Evolutionary conservation across 1,284 basidiomycete species (phyloP).

Genomic region (Inonotus hispidus): DNA sequence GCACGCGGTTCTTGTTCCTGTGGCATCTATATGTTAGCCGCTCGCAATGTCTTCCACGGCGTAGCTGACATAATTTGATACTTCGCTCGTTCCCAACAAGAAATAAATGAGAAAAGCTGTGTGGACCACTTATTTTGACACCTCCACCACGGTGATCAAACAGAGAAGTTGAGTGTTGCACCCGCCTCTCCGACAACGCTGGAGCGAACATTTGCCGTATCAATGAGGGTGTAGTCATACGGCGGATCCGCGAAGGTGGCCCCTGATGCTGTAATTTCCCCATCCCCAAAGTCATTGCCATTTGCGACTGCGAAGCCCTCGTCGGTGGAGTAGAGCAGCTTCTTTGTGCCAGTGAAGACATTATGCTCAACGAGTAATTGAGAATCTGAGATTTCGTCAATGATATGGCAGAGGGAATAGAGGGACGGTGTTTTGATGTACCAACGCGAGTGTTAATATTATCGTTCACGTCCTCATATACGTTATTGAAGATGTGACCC

Average conservation of each 20-base stretch:
- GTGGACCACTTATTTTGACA: background rate
- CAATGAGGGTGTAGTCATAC: conserved; percentile 32
- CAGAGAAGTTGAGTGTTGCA: conserved; percentile 35
- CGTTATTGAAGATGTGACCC: conserved; percentile 44
- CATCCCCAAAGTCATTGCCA: conserved; percentile 24
- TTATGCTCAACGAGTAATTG: conserved; percentile 45
- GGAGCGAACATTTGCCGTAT: conserved; percentile 27
- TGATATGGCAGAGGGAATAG: background rate
- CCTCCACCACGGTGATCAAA: background rate
- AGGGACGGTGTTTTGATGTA: conserved; percentile 17
- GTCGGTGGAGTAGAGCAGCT: conserved; percentile 39
- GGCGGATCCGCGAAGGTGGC: conserved; percentile 35
- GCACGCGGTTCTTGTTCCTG: no score
- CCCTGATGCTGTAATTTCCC: conserved; percentile 28
- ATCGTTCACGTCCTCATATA: conserved; percentile 39
- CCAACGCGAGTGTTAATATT: conserved; percentile 44
- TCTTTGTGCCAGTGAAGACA: conserved; percentile 33
- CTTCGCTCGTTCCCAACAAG: no score
- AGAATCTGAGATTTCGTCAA: conserved; percentile 27
- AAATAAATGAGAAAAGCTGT: background rate
- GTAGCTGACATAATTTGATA: no score
- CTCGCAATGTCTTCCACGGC: no score
- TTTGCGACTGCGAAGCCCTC: conserved; percentile 36
- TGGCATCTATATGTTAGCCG: no score
- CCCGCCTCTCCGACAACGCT: conserved; percentile 32